phyloP scores from a whole-genome alignment of 148 eudicot species.

The Diospyros kaki region DNA sequence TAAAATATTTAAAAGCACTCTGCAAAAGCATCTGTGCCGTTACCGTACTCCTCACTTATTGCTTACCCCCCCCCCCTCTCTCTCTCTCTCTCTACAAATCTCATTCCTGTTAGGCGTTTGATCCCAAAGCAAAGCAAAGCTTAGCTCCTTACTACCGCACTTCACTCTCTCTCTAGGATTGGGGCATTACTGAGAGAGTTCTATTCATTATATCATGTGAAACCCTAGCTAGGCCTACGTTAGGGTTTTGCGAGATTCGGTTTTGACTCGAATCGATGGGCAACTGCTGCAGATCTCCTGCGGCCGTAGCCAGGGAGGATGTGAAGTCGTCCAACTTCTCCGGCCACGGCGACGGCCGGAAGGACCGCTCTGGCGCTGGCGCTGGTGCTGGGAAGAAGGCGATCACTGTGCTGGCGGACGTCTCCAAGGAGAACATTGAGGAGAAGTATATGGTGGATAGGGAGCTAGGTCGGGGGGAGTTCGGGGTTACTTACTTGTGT shows the following conservation, averaged over 20 bases:
- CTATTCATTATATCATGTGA: neutral
- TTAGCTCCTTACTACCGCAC: neutral
- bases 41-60: slow-evolving; percentile 23
- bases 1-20: slow-evolving; percentile 5
- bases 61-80: slow-evolving; percentile 10
- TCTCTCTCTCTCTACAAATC: slow-evolving; percentile 10
- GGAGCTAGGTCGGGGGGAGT: slow-evolving; percentile 77
- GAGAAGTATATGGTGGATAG: slow-evolving; percentile 60
- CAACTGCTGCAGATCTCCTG: slow-evolving; percentile 92
- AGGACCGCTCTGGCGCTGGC: slow-evolving; percentile 21
- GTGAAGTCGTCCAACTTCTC: slow-evolving; percentile 60
- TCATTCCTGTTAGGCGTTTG: neutral
- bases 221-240: slow-evolving; percentile 14
- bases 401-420: slow-evolving; percentile 49
- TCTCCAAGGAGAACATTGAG: slow-evolving; percentile 46
- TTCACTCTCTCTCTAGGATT: slow-evolving; percentile 20
- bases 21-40: slow-evolving; percentile 23
- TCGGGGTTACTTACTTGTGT: slow-evolving; percentile 72
- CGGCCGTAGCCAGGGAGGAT: slow-evolving; percentile 74
- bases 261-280: slow-evolving; percentile 42
- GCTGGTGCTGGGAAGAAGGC: slow-evolving; percentile 21
- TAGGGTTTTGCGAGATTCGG: slow-evolving; percentile 23
- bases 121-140: neutral
- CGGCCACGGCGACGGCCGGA: slow-evolving; percentile 32
- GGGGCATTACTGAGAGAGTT: neutral